Conservation (phyloP, 495 filamentous ascomycete genomes). For the Penicillium crystallinum region DNA sequence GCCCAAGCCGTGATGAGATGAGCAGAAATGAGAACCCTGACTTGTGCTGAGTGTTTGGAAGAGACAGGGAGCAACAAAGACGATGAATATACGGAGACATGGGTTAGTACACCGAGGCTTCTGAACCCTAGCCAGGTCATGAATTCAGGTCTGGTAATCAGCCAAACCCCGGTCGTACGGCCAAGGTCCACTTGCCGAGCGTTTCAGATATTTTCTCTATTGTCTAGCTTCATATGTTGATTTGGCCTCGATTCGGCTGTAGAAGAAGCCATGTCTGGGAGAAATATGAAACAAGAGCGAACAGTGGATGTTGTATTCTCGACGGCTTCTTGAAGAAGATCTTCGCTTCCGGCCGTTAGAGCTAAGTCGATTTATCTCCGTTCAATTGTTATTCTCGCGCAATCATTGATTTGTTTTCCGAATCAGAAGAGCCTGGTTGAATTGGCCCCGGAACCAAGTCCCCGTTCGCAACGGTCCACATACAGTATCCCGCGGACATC, state of each 20-base stretch:
- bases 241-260: slow-evolving; percentile 11
- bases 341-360: neutral
- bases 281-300: slow-evolving; percentile 6
- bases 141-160: slow-evolving; percentile 19
- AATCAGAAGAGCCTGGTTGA: neutral
- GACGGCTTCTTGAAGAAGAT: slow-evolving; percentile 3
- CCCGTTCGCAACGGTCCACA: slow-evolving; percentile 4
- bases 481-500: neutral
- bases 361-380: neutral
- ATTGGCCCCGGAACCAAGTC: neutral
- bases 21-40: neutral
- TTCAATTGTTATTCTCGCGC: neutral
- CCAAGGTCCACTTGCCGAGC: slow-evolving; percentile 19
- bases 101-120: slow-evolving; percentile 15
- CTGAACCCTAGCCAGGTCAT: slow-evolving; percentile 20
- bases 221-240: slow-evolving; percentile 8
- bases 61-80: neutral
- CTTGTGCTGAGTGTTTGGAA: neutral
- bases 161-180: slow-evolving; percentile 1
- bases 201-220: slow-evolving; percentile 24
- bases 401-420: neutral
- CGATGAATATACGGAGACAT: slow-evolving; percentile 5
- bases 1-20: slow-evolving; percentile 2
- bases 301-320: neutral
- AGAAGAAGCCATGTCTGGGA: neutral